These are phyloP conservation scores for Lodderomyces jiufengensis DNA, from an alignment of 1,139 yeast genomes.

Conservation along the genomic window DNA sequence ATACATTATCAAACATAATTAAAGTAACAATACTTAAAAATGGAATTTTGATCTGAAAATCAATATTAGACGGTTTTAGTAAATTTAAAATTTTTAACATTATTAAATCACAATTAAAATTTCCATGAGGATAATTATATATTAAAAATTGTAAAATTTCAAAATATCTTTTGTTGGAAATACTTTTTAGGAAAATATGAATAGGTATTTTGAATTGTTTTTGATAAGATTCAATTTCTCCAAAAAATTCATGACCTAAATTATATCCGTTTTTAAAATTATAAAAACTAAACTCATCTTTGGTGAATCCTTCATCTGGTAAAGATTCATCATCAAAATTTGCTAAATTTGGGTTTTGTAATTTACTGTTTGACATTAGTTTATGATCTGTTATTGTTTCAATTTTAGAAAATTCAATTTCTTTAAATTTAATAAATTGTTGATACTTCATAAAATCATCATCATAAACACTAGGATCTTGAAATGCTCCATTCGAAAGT, in stretches of 20 bases:
- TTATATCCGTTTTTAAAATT: constrained; percentile 3
- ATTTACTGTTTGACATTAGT: background rate
- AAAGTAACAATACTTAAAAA: background rate
- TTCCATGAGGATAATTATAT: constrained; percentile 4
- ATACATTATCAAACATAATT: background rate
- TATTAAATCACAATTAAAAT: constrained; percentile 2
- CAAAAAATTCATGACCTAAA: constrained; percentile 4
- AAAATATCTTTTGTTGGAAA: constrained; percentile 15
- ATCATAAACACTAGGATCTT: background rate
- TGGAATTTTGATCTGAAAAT: constrained; percentile 1
- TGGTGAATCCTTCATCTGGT: constrained; percentile 7
- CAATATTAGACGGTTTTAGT: constrained; percentile 2
- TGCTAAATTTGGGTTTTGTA: constrained; percentile 7
- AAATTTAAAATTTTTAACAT: constrained; percentile 3
- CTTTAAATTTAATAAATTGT: background rate
- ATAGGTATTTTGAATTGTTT: constrained; percentile 7
- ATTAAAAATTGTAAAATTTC: constrained; percentile 13
- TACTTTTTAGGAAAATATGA: constrained; percentile 12
- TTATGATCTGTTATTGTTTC: background rate
- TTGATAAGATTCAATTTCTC: constrained; percentile 2
- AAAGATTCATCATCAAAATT: constrained; percentile 8
- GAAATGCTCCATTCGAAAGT: constrained; percentile 1
- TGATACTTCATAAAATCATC: constrained; percentile 1
- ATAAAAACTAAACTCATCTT: constrained; percentile 3
- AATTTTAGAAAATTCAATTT: background rate